A percentile compares a stretch with the other conserved stretches of the same genome.
These are phyloP conservation scores for Isabelozyma rhagii DNA, from an alignment of 805 yeast species.

Conservation along the genomic window DNA sequence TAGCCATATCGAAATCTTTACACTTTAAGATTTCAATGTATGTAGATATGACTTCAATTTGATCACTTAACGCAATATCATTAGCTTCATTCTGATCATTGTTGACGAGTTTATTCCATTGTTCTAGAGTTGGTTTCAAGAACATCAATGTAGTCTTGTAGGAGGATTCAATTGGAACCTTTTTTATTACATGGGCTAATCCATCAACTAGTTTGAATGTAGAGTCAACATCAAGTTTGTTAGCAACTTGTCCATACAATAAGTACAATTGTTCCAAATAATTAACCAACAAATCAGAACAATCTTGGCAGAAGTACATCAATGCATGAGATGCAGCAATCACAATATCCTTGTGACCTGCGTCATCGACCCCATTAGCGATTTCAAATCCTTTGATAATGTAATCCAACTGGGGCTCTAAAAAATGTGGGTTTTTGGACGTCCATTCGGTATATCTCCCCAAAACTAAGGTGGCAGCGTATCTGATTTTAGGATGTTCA, in stretches of 20 bases:
- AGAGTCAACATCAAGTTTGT: slow-evolving; percentile 61
- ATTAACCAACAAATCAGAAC: slow-evolving; percentile 60
- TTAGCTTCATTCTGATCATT: slow-evolving; percentile 25
- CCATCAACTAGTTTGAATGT: slow-evolving; percentile 85
- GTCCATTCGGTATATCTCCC: slow-evolving; percentile 99
- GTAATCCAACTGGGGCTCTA: slow-evolving; percentile 81
- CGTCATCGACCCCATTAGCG: slow-evolving; percentile 21
- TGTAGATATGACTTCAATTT: slow-evolving; percentile 64
- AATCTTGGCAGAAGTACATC: slow-evolving; percentile 93
- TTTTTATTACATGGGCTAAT: slow-evolving; percentile 73
- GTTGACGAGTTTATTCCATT: slow-evolving; percentile 27
- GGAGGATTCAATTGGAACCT: slow-evolving; percentile 53
- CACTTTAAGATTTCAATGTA: slow-evolving; percentile 58
- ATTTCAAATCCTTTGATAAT: slow-evolving; percentile 67
- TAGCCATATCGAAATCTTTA: slow-evolving; percentile 25
- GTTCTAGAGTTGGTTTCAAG: slow-evolving; percentile 60
- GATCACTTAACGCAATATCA: slow-evolving; percentile 57
- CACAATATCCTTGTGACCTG: slow-evolving; percentile 45
- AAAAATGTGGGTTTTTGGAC: slow-evolving; percentile 72
- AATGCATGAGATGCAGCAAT: slow-evolving; percentile 91
- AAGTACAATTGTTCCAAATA: slow-evolving; percentile 72
- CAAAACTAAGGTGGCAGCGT: slow-evolving; percentile 87
- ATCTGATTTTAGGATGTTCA: slow-evolving; percentile 80
- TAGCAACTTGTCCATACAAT: slow-evolving; percentile 58
- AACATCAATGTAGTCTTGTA: slow-evolving; percentile 58